Evolutionary conservation across 441 rosid species (phyloP).

Genomic region (Capsella rubella): DNA sequence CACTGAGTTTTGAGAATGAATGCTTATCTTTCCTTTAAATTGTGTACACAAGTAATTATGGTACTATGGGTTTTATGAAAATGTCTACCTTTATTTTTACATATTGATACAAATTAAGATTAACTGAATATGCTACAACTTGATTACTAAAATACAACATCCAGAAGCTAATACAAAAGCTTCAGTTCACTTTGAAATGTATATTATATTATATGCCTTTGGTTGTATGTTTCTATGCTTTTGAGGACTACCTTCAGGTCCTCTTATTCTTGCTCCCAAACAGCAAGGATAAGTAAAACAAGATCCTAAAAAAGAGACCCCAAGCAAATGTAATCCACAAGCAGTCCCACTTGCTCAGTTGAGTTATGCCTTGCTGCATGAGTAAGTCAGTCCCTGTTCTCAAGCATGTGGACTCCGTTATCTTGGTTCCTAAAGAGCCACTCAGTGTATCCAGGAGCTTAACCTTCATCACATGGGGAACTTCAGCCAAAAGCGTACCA

Average conservation of each 20-base stretch:
- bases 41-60: not conserved
- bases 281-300: constrained; percentile 72
- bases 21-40: not conserved
- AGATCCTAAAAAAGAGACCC: constrained; percentile 78
- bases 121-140: not conserved
- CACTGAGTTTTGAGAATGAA: not conserved
- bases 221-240: not conserved
- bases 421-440: constrained; percentile 50
- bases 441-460: constrained; percentile 53
- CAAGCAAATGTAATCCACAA: constrained; percentile 78
- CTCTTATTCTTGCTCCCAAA: constrained; percentile 87
- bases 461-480: constrained; percentile 46
- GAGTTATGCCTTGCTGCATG: constrained; percentile 65
- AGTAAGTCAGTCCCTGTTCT: constrained; percentile 65
- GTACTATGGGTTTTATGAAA: not conserved
- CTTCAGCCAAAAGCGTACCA: constrained; percentile 57
- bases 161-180: not conserved
- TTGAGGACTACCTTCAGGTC: constrained; percentile 43
- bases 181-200: constrained; percentile 1
- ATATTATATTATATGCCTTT: not conserved
- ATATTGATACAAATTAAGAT: not conserved
- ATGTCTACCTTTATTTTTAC: too few relatives aligned
- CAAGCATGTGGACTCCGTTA: constrained; percentile 71
- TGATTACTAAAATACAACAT: not conserved
- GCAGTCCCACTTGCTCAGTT: constrained; percentile 73